Conservation (phyloP, 2,329 filamentous ascomycete genomes). For the Teratosphaeria pseudoeucalypti region DNA sequence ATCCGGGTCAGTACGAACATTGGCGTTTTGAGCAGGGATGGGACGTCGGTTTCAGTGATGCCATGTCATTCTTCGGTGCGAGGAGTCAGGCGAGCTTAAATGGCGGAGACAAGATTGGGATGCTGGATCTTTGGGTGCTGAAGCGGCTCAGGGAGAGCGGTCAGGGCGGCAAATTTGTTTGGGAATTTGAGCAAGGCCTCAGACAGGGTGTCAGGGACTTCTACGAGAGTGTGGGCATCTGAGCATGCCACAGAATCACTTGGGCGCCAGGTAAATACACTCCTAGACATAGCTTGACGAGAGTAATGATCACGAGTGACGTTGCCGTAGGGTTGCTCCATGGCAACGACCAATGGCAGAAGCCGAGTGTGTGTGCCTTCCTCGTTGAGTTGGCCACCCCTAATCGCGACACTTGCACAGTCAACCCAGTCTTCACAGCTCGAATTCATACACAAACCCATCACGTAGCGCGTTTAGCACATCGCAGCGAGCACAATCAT, state of each 20-base stretch:
- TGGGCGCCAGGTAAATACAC: background rate
- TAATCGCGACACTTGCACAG: background rate
- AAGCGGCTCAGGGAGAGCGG: constrained; percentile 45
- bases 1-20: constrained; percentile 40
- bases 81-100: constrained; percentile 25
- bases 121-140: constrained; percentile 47
- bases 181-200: constrained; percentile 43
- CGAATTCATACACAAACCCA: background rate
- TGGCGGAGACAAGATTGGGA: constrained; percentile 45
- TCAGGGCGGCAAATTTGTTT: constrained; percentile 37
- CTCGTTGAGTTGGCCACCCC: background rate
- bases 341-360: background rate
- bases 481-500: background rate
- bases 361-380: background rate
- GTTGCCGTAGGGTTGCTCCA: background rate
- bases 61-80: constrained; percentile 40
- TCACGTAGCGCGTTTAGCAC: background rate
- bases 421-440: background rate
- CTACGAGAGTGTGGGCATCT: constrained; percentile 13
- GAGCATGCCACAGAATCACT: background rate
- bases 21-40: constrained; percentile 47
- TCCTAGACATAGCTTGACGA: background rate
- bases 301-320: background rate
- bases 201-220: constrained; percentile 38
- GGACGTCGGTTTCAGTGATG: constrained; percentile 47